A percentile compares a stretch with the other conserved stretches of the same genome.
These are phyloP conservation scores for Punica granatum DNA, from an alignment of 345 rosid genomes.

Conservation along the genomic window DNA sequence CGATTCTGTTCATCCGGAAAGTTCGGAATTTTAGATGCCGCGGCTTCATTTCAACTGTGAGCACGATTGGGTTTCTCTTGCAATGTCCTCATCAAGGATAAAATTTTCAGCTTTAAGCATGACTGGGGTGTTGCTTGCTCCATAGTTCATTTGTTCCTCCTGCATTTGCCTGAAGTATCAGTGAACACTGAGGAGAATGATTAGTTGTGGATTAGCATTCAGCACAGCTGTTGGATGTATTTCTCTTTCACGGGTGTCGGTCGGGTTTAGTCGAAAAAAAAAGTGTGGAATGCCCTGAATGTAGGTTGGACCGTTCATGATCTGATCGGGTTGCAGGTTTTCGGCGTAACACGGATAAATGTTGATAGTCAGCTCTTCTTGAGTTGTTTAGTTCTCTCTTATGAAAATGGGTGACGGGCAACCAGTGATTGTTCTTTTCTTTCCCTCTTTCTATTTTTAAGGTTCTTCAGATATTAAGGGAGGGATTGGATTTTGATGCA, in stretches of 20 bases:
- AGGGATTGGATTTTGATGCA: slow-evolving; percentile 15
- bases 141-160: not conserved
- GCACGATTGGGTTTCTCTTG: not conserved
- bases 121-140: not conserved
- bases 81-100: not conserved
- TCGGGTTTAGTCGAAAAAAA: not conserved
- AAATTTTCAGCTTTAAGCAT: not conserved
- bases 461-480: not conserved
- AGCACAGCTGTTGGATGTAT: not conserved
- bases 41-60: not conserved
- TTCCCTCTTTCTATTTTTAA: not conserved
- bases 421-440: not conserved
- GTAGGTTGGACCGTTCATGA: not conserved
- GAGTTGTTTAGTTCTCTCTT: not conserved
- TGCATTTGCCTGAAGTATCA: not conserved
- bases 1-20: not conserved
- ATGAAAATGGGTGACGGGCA: not conserved
- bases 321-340: not conserved
- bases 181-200: not conserved
- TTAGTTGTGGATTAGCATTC: not conserved
- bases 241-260: not conserved
- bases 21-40: not conserved
- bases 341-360: not conserved
- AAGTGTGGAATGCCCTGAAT: not conserved
- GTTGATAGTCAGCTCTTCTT: not conserved